Evolutionary conservation across 768 basidiomycete species (phyloP).

Genomic region (Suillus paluster): DNA sequence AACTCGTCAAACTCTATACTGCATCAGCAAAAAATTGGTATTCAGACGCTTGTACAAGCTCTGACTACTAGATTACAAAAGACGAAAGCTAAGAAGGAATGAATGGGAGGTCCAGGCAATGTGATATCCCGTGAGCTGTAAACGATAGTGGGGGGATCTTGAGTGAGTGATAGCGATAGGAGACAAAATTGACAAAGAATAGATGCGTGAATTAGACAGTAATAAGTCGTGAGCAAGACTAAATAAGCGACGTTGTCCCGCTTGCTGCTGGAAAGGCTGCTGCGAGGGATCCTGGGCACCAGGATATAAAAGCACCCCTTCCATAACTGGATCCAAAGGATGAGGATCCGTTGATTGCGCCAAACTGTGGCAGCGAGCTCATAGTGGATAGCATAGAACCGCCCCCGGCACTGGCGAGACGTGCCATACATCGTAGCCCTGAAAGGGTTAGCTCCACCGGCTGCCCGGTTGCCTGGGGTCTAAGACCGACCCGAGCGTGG

Average conservation of each 20-base stretch:
- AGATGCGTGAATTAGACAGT: conserved; percentile 15
- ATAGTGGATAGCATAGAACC: conserved; percentile 22
- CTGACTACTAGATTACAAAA: conserved; percentile 8
- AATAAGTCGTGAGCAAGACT: conserved; percentile 22
- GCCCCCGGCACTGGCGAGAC: conserved; percentile 16
- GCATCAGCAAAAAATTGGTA: background rate
- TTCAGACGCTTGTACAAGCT: conserved; percentile 8
- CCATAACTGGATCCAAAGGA: conserved; percentile 22
- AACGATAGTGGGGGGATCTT: conserved; percentile 4
- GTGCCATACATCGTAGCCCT: conserved; percentile 60
- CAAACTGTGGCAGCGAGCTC: conserved; percentile 30
- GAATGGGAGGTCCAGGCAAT: background rate
- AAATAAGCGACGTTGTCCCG: conserved; percentile 54
- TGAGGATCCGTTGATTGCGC: conserved; percentile 20
- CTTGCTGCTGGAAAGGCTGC: conserved; percentile 45
- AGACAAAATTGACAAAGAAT: conserved; percentile 3
- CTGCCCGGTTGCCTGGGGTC: conserved; percentile 66
- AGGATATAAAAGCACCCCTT: conserved; percentile 26
- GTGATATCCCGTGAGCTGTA: conserved; percentile 6
- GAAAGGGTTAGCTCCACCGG: conserved; percentile 63
- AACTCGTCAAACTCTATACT: too few species aligned
- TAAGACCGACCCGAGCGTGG: conserved; percentile 49
- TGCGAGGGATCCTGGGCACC: conserved; percentile 20
- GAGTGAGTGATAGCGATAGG: conserved; percentile 11
- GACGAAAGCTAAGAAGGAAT: background rate